A percentile compares a stretch with the other conserved stretches of the same genome.
phyloP scores from a whole-genome alignment of 768 basidiomycete genomes.

The Crassisporium funariophilum region DNA sequence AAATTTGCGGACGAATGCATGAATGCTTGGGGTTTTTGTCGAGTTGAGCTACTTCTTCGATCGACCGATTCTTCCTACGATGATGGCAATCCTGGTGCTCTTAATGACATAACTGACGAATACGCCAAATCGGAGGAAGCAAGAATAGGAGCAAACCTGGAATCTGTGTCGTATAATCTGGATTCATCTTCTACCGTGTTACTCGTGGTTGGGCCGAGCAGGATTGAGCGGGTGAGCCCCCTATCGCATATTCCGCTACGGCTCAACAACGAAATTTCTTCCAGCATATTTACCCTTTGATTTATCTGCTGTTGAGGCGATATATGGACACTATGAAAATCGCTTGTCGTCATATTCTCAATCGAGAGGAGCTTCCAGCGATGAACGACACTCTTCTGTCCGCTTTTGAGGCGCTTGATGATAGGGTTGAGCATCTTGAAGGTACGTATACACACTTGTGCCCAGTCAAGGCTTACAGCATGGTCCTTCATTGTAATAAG shows the following conservation, averaged over 20 bases:
- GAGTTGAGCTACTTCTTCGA: constrained; percentile 35
- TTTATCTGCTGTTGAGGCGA: constrained; percentile 36
- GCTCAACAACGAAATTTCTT: neutral
- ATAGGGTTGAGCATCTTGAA: constrained; percentile 35
- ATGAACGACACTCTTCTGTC: constrained; percentile 34
- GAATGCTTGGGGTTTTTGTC: constrained; percentile 33
- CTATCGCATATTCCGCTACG: neutral
- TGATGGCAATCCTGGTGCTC: constrained; percentile 31
- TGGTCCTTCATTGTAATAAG: constrained; percentile 13
- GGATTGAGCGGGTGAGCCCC: constrained; percentile 36
- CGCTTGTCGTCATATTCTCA: constrained; percentile 36
- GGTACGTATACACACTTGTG: constrained; percentile 18
- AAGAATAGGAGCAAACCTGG: constrained; percentile 28
- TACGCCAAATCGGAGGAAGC: constrained; percentile 32
- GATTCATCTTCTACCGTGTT: constrained; percentile 36
- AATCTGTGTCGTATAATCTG: constrained; percentile 34
- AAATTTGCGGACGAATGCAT: constrained; percentile 37
- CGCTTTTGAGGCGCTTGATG: constrained; percentile 30
- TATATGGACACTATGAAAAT: constrained; percentile 34
- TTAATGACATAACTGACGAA: constrained; percentile 26
- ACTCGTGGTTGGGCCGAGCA: constrained; percentile 35
- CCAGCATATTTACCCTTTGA: constrained; percentile 37
- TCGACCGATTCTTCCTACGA: constrained; percentile 32
- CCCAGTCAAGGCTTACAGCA: too few species aligned
- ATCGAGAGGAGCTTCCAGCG: constrained; percentile 32